A percentile compares a stretch with the other conserved stretches of the same genome.
These are phyloP conservation scores for Pseudozyma tsukubaensis DNA, from an alignment of 1,284 basidiomycete genomes.

Conservation along the genomic window DNA sequence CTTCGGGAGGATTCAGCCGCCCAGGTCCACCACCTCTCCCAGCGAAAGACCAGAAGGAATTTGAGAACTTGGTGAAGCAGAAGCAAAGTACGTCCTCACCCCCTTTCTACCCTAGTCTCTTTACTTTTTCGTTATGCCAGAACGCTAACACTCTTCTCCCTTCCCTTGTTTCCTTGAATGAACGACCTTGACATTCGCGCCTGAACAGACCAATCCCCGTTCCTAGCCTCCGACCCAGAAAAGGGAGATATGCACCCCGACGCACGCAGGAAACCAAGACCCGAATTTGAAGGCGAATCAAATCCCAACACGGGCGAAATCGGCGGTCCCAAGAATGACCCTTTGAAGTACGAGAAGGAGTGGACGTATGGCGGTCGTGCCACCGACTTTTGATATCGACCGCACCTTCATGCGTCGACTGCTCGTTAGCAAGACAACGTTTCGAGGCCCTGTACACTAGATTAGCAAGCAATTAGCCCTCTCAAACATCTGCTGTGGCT, in stretches of 20 bases:
- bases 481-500: too few relatives aligned
- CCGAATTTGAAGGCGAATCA: conserved; percentile 73
- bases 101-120: not conserved
- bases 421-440: not conserved
- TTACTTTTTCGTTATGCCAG: not conserved
- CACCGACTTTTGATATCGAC: conserved; percentile 56
- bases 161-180: not conserved
- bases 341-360: conserved; percentile 69
- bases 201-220: conserved; percentile 34
- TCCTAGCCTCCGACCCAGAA: conserved; percentile 44
- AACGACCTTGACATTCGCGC: not conserved
- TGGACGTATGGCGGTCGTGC: conserved; percentile 68
- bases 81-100: conserved; percentile 54
- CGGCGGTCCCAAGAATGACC: conserved; percentile 74
- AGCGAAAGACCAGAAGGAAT: conserved; percentile 69
- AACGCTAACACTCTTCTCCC: conserved; percentile 1
- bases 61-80: conserved; percentile 68
- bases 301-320: conserved; percentile 74
- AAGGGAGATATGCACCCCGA: conserved; percentile 68
- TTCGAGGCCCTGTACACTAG: conserved; percentile 4
- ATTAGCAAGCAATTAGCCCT: too few relatives aligned
- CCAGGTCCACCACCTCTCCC: conserved; percentile 69
- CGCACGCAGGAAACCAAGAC: conserved; percentile 64
- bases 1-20: conserved; percentile 54
- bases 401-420: not conserved